Evolutionary conservation across 2,329 filamentous ascomycete genomes (phyloP).

Genomic region (Mycosphaerella arachidis): DNA sequence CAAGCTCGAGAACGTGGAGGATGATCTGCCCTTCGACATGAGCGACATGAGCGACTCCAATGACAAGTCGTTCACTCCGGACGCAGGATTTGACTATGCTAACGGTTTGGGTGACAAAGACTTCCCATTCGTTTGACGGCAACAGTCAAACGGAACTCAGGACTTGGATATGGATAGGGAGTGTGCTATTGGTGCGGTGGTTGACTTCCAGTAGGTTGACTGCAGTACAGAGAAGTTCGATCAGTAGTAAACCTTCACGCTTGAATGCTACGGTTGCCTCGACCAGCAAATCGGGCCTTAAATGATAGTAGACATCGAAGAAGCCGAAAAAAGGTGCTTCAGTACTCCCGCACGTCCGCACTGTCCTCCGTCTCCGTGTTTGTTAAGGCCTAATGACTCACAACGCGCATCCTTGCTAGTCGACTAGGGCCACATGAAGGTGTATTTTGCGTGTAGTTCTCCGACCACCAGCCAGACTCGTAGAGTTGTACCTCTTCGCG

Average conservation of each 20-base stretch:
- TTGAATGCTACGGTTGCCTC: too few relatives aligned
- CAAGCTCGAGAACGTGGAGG: slow-evolving; percentile 25
- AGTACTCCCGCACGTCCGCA: too few relatives aligned
- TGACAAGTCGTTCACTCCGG: neutral
- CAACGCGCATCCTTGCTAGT: neutral
- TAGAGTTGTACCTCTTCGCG: neutral
- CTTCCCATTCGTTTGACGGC: neutral
- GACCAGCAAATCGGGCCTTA: too few relatives aligned
- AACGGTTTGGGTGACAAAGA: neutral
- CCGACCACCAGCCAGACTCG: neutral
- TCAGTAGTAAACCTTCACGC: too few relatives aligned
- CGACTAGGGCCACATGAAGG: neutral
- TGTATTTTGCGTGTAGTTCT: neutral
- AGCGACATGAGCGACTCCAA: neutral
- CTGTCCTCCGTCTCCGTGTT: neutral
- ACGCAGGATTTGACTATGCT: slow-evolving; percentile 1
- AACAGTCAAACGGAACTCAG: neutral
- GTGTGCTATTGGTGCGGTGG: neutral
- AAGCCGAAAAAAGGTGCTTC: too few relatives aligned
- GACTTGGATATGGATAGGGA: neutral
- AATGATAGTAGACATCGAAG: too few relatives aligned
- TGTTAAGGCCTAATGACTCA: neutral
- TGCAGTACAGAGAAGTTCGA: too few relatives aligned
- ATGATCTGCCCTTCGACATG: slow-evolving; percentile 3
- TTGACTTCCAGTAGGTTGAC: neutral